Evolutionary conservation across 164 flowering plant species (phyloP).

Genomic region (Cinnamomum micranthum): DNA sequence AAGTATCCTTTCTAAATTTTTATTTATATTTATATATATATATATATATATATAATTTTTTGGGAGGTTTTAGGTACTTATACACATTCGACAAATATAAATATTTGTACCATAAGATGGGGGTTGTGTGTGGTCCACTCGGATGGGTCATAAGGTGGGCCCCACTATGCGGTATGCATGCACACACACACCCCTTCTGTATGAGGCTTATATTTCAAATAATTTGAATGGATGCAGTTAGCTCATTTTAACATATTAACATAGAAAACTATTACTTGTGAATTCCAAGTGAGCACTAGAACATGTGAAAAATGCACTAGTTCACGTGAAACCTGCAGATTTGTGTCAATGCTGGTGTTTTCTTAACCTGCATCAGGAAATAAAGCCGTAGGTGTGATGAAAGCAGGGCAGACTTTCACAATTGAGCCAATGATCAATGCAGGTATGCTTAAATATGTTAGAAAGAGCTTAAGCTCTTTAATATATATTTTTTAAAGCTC

Average conservation of each 20-base stretch:
- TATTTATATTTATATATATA: too few species aligned
- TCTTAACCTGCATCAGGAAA: constrained; percentile 66
- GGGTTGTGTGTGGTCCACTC: too few species aligned
- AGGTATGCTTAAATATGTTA: constrained; percentile 32
- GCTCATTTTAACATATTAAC: neutral
- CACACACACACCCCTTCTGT: too few species aligned
- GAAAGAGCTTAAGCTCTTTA: neutral
- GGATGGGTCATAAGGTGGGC: too few species aligned
- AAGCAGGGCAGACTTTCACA: constrained; percentile 96
- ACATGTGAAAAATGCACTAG: neutral
- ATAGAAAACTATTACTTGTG: neutral
- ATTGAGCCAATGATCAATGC: constrained; percentile 98
- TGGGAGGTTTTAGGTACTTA: too few species aligned
- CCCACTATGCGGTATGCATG: fast-evolving
- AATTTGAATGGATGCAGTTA: neutral
- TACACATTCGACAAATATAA: neutral
- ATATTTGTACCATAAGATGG: too few species aligned
- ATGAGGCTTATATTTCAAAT: neutral
- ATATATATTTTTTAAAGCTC: neutral
- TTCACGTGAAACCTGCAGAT: neutral
- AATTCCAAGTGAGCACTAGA: neutral
- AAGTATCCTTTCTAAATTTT: constrained; percentile 53
- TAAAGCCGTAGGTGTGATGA: constrained; percentile 98
- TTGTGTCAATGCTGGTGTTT: neutral
- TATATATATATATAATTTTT: too few species aligned